A percentile compares a stretch with the other conserved stretches of the same genome.
Evolutionary conservation across 2,329 filamentous ascomycete genomes (phyloP).

Genomic region (Thelonectria blattea): DNA sequence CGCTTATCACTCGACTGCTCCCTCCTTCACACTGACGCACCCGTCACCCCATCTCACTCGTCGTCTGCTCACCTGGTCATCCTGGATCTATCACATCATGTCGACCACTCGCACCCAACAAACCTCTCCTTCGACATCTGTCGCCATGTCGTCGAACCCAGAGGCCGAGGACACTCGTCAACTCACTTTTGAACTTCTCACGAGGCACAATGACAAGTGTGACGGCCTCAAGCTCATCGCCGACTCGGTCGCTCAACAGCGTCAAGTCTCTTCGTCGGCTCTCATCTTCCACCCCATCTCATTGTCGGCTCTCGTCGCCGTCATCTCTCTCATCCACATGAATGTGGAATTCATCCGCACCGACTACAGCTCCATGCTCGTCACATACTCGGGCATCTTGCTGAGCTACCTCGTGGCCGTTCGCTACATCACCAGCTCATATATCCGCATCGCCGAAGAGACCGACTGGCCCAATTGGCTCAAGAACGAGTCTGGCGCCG

Average conservation of each 20-base stretch:
- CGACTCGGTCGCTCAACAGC: constrained; percentile 83
- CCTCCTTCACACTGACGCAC: not conserved
- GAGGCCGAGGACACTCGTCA: constrained; percentile 55
- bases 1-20: constrained; percentile 1
- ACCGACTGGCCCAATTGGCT: constrained; percentile 68
- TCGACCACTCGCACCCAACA: not conserved
- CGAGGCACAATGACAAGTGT: constrained; percentile 62
- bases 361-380: constrained; percentile 60
- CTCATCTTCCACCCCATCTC: constrained; percentile 68
- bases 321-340: constrained; percentile 51
- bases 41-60: not conserved
- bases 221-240: constrained; percentile 75
- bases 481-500: constrained; percentile 41
- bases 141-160: constrained; percentile 3
- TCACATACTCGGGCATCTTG: constrained; percentile 64
- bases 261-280: constrained; percentile 67
- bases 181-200: constrained; percentile 64
- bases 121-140: not conserved
- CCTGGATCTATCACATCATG: not conserved
- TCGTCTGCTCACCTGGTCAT: not conserved
- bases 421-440: constrained; percentile 65
- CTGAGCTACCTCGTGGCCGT: constrained; percentile 68
- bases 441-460: constrained; percentile 67
- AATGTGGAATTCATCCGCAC: constrained; percentile 42
- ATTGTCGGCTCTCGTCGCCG: constrained; percentile 51